Base-by-base conservation (phyloP, 176 grass and related monocot species). In the Tillandsia leiboldiana region DNA sequence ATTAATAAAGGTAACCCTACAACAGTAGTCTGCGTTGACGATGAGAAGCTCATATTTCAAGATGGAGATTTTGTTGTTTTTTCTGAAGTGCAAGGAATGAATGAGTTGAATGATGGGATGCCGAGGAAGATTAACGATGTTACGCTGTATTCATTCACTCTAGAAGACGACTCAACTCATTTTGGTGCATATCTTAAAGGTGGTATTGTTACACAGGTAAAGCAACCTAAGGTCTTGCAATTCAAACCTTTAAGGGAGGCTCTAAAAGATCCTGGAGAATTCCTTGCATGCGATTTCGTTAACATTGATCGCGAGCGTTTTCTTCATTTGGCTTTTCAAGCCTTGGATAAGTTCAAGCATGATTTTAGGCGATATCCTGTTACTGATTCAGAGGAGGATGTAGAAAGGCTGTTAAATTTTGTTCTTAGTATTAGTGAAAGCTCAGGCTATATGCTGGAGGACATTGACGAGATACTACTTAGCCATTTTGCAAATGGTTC, bases 101-200 rank as follows among this genome's bases (percentile, higher is more conserved):
- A 71, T 15, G 88, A 87, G 85, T 64, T 91, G 67, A 91, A 91
- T 81, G 84, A 91, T 76, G 84, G 84, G n/a, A 91, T 84, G 51
- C 84, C 81, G 74, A 82, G 84, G 68, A 91, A 64, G 75, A 66
- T 87, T 82, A 79, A 65, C 70, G 50, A 54, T 65, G 26, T 84
- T 75, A 73, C 78, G 42, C 70, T 75, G 63, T 82, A 63, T 76
- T 84, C 75, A 13, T 84, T 91, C 66, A 66, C 67, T 63, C 83
- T 91, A 2, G 57, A 87, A 78, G 80, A 86, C 74, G 88, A 91
- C 72, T 82, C 88, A 67, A 84, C 71, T 76, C 83, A 85, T 22
- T 91, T 82, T 77, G 78, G 84, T 47, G 70, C 63, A 68, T 84
- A 91, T 61, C 50, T 63, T 75, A 87, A 87, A 91, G 84, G 88